Conservation (phyloP, 208 protist species). For the Phytomonas francai region DNA sequence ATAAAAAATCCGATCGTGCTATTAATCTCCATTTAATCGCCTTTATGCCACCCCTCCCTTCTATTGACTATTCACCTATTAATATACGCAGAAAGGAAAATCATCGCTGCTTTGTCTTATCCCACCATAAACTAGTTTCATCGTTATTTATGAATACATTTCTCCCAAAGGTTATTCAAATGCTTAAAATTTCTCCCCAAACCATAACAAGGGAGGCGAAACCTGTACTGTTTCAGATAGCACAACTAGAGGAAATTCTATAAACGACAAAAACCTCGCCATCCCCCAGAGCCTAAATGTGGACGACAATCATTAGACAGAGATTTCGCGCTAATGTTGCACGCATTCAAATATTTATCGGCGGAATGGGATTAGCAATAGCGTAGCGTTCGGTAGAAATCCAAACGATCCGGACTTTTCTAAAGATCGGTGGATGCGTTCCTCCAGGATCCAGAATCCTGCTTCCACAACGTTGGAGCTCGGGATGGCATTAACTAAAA, state of each 20-base stretch:
- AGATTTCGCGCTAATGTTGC: neutral
- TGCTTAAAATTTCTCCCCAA: neutral
- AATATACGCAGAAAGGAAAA: neutral
- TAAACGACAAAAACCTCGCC: neutral
- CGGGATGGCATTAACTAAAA: neutral
- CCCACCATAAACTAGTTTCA: neutral
- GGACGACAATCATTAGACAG: neutral
- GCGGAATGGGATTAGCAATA: neutral
- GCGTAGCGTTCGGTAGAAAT: neutral
- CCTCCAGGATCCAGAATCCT: neutral
- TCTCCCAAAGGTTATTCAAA: neutral
- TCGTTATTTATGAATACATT: neutral
- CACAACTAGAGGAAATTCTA: neutral
- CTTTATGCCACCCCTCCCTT: no score
- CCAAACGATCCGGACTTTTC: neutral
- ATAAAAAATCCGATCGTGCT: neutral
- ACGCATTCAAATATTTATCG: neutral
- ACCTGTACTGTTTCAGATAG: neutral
- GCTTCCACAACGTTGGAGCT: neutral
- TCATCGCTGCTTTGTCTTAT: neutral
- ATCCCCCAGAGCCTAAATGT: neutral
- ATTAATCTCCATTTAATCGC: no score
- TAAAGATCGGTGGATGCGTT: neutral
- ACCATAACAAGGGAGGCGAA: neutral
- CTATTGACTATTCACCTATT: neutral